Evolutionary conservation across 176 grass and related monocot genomes (phyloP), one percentile per base, ranked within the genome.

Genomic region (Oryza australiensis): DNA sequence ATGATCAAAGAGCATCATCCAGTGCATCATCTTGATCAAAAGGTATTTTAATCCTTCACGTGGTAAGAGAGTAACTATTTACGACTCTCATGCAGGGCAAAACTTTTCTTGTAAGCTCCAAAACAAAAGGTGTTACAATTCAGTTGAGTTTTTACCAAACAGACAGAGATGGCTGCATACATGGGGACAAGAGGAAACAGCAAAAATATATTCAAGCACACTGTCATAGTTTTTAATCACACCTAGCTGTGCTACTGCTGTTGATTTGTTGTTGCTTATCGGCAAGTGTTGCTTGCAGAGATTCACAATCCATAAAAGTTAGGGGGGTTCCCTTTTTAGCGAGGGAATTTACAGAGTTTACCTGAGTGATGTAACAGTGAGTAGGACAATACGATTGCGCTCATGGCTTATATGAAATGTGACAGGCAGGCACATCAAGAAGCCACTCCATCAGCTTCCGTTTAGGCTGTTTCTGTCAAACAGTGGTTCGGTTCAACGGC

Each of bases 261-360:
- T 66, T 73, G 76, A 64, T 22, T 80, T n/a, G 6, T 40, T 59
- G 77, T 86, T 89, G 83, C 83, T 89, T 86, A 60, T 71, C 57
- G 73, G 88, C 78, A 82, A 77, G 35, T 60, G 88, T 86, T 86
- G 43, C 83, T 89, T 82, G 59, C 83, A 69, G 40, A 77, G 41
- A 81, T 72, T 4, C 26, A 65, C 13, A 34, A 66, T 26, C 22
- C 13, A 60, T 35, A 78, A 9, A 82, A 63, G 68, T 62, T 60
- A 60, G 7, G 3, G 55, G 1, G 55, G 11, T 60, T 48, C 16
- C 14, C 4, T 16, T 48, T 10, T 40, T 7, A 11, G 38, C 1
- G 38, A 40, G 38, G 38, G 38, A 40, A 40, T 10, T 40, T 40
- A 2, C 38, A 57, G 55, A 24, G 11, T 76, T 57, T 48, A 65